Conservation (phyloP, 129 eudicot species). For the Saussurea involucrata region DNA sequence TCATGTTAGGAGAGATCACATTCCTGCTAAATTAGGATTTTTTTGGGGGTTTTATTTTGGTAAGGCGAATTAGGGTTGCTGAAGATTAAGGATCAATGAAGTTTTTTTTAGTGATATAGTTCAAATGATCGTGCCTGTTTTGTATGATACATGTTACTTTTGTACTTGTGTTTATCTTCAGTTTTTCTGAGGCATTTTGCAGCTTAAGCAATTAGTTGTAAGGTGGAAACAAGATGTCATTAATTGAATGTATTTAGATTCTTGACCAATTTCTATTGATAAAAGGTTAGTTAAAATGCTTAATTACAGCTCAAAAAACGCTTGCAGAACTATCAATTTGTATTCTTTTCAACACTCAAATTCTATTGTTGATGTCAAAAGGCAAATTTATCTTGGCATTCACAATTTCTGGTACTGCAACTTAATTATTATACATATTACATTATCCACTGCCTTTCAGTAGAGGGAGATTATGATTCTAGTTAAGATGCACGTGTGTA, state of each 20-base stretch:
- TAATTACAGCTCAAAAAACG: background rate
- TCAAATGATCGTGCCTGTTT: background rate
- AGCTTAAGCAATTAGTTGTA: background rate
- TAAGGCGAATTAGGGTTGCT: background rate
- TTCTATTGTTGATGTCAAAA: background rate
- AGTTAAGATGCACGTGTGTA: background rate
- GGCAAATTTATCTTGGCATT: background rate
- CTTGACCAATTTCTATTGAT: background rate
- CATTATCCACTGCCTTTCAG: background rate
- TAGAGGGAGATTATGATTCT: conserved; percentile 12
- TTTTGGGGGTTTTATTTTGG: background rate
- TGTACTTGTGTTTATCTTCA: background rate
- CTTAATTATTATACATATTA: background rate
- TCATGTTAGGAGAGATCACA: background rate
- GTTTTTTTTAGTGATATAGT: background rate
- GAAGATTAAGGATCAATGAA: background rate
- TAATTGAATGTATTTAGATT: background rate
- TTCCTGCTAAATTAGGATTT: background rate
- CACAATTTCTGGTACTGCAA: background rate
- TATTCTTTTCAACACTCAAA: background rate
- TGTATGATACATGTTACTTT: background rate
- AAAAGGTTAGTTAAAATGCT: background rate
- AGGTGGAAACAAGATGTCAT: background rate
- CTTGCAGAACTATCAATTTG: background rate
- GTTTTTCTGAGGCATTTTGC: background rate